These are phyloP conservation scores for Pichia sp. DNA, from an alignment of 1,139 yeast genomes.

Conservation along the genomic window DNA sequence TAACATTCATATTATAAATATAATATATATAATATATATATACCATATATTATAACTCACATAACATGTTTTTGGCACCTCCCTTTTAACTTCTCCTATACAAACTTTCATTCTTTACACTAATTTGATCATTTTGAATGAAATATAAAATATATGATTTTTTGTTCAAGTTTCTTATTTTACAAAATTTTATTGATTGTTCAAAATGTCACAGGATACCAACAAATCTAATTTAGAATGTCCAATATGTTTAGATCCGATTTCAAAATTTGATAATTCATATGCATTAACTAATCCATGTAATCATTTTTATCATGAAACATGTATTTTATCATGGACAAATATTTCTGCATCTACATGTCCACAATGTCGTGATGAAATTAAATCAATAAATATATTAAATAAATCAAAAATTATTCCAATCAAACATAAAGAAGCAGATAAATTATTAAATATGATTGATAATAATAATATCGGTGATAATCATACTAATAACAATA, in stretches of 20 bases:
- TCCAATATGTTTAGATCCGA: conserved; percentile 15
- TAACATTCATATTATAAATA: too few relatives aligned
- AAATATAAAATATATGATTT: too few relatives aligned
- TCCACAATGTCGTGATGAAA: conserved; percentile 15
- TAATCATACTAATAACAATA: not conserved
- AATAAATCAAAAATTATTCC: not conserved
- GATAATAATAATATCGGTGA: not conserved
- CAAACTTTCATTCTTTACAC: too few relatives aligned
- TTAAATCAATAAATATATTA: not conserved
- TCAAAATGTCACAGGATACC: not conserved
- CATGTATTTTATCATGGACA: conserved; percentile 15
- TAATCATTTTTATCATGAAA: conserved; percentile 14
- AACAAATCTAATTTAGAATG: conserved; percentile 5
- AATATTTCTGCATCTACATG: conserved; percentile 15
- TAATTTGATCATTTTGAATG: too few relatives aligned
- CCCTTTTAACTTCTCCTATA: too few relatives aligned
- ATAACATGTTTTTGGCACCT: too few relatives aligned
- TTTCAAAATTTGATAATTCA: conserved; percentile 1
- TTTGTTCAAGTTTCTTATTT: too few relatives aligned
- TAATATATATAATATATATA: too few relatives aligned
- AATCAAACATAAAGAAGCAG: conserved; percentile 4
- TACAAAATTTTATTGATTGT: too few relatives aligned
- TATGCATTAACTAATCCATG: conserved; percentile 14
- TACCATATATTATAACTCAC: too few relatives aligned
- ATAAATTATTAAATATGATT: conserved; percentile 7